Base-by-base conservation (phyloP, 768 basidiomycete species). In the Pleurotus ostreatus region DNA sequence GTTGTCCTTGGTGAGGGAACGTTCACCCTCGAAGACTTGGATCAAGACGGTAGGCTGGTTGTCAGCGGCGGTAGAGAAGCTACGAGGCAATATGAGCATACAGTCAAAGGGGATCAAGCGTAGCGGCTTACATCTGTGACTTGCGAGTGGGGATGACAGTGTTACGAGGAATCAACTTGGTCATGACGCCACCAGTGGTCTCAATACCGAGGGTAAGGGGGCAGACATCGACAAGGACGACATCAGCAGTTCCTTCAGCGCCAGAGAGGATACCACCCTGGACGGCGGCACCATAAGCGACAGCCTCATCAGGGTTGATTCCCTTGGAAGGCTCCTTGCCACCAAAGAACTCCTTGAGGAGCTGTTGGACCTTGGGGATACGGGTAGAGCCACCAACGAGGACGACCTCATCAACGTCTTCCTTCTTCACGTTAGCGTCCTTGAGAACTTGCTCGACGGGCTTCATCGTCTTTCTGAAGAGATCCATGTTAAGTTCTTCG, bases 381-480 rank as follows among this genome's bases (percentile, higher is more conserved):
- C 96, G 95, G 63, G 96, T 99, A 25, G 96, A 98, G 73, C 94
- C 94, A 72, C 94, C 94, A 59, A 96, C 94, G 53, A 96, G 92
- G 49, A 94, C 90, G 61, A 92, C 78, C 76, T 98, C 95, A 61
- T 95, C 84, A 52, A 99, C 76, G 61, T 94, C 89, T 65, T 98
- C 96, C 84, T 98, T 99, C 86, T 95, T 96, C 70, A 98, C 88
- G 64, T 89, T 89, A 61, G 96, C 90, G 67, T 98, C 96, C 86
- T 97, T 97, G 65, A 98, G 79, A 18, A 98, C 96, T 74, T 98
- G 96, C 73, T 98, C 95, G 59, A 98, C 96, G 60, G 96, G 96
- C 80, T 95, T 95, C 92, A 98, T 93, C 34, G 96, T 99, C 84
- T 96, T 96, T 67, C 96, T 83, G 90, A 99, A 99, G 52, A 98